A percentile compares a stretch with the other conserved stretches of the same genome.
phyloP scores from a whole-genome alignment of 2,329 filamentous ascomycete species.

The Ascochyta pisi region DNA sequence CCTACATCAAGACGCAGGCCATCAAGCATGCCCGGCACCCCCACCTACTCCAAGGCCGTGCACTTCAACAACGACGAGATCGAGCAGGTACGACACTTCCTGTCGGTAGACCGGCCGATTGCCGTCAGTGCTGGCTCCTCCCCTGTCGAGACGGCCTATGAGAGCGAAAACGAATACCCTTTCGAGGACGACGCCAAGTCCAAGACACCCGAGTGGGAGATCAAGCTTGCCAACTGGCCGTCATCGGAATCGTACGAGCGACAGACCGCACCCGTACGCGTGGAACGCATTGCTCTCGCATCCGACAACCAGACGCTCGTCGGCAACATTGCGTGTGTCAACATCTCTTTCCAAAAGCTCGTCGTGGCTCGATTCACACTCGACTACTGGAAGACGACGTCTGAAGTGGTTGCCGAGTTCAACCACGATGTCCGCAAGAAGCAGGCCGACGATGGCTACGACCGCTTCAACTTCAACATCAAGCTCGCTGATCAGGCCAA shows the following conservation, averaged over 20 bases:
- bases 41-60: slow-evolving; percentile 95
- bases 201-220: slow-evolving; percentile 78
- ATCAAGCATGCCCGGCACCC: slow-evolving; percentile 96
- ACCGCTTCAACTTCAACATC: slow-evolving; percentile 94
- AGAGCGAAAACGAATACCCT: slow-evolving; percentile 88
- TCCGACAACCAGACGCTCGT: slow-evolving; percentile 85
- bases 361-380: slow-evolving; percentile 94
- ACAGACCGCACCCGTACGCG: slow-evolving; percentile 71
- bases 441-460: slow-evolving; percentile 71
- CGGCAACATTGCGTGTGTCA: slow-evolving; percentile 83
- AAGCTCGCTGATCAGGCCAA: slow-evolving; percentile 90
- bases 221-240: slow-evolving; percentile 84
- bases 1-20: slow-evolving; percentile 80
- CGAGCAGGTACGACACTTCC: slow-evolving; percentile 94
- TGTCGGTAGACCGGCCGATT: slow-evolving; percentile 92
- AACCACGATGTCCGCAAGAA: slow-evolving; percentile 76
- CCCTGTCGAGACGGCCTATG: slow-evolving; percentile 82
- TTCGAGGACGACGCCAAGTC: slow-evolving; percentile 65
- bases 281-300: slow-evolving; percentile 88
- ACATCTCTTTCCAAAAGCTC: slow-evolving; percentile 86
- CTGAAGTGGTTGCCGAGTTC: slow-evolving; percentile 90
- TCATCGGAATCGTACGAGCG: slow-evolving; percentile 65
- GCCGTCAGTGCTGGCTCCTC: slow-evolving; percentile 95
- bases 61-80: slow-evolving; percentile 98
- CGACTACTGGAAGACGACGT: slow-evolving; percentile 98